Evolutionary conservation across 805 yeast species (phyloP), one percentile per base, ranked within the genome.

Genomic region (Priceomyces castillae): DNA sequence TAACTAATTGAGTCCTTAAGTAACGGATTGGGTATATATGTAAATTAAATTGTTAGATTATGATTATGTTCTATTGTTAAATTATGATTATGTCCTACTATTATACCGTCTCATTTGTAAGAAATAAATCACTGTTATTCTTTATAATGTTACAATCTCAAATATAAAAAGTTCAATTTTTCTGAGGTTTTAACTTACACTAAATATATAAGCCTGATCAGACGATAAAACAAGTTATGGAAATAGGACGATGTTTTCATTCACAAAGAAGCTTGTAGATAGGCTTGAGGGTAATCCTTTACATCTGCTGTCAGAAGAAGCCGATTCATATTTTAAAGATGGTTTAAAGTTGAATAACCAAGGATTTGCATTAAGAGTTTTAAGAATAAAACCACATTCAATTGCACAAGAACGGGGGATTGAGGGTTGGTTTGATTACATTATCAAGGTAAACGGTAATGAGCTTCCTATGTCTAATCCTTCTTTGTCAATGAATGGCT

Each of bases 351-450:
- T 61, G 41, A 69, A 70, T 51, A 71, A 71, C 48, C 61, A 64
- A 34, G 76, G 76, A 1, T 62, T 68, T 46, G 76, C 61, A 3
- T 61, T 71, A 40, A 54, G 76, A 20, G 67, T 71, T 7, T 42
- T 62, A 38, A 56, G 56, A n/a, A 73, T 71, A 15, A 58, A 49
- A 6, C 73, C 75, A 9, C 68, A 65, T 20, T 67, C 74, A 4
- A 17, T 47, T 10, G 75, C 68, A 0, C 64, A 62, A 35, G 46
- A 47, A 23, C 44, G 52, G 1, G 73, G 73, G 2, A 60, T 94
- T 22, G 95, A 90, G 62, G 74, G 94, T 7, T 85, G 88, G 80
- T 94, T 92, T 57, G 99, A 92, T 60, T 92, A 76, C 59, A 80
- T 92, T 28, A 74, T 89, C n/a, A 84, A 86, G 1, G 69, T 90